Evolutionary conservation across 108 stramenopile species (phyloP).

Genomic region (Nannochloropsis gaditana): DNA sequence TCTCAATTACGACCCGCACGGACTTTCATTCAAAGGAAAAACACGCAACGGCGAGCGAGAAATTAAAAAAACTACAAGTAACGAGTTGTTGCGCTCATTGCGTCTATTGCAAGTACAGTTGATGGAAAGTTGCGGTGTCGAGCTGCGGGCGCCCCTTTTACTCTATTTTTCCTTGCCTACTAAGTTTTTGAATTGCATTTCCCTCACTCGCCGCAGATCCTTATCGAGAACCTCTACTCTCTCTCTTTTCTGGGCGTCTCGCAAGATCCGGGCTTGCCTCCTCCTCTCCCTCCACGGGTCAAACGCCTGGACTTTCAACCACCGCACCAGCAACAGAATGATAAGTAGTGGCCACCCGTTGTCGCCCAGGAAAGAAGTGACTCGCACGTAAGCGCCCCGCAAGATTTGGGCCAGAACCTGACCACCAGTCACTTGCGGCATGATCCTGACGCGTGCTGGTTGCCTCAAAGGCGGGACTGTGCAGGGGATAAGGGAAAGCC

Average conservation of each 20-base stretch:
- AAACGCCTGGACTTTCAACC: neutral
- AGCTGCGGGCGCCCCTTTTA: neutral
- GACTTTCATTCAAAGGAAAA: no score
- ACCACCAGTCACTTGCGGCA: neutral
- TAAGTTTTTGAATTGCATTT: neutral
- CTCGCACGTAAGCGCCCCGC: neutral
- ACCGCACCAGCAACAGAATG: neutral
- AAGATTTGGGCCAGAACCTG: neutral
- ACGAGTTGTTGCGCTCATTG: no score
- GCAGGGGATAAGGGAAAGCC: neutral
- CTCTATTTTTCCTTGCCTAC: neutral
- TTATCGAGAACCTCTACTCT: neutral
- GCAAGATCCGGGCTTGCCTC: neutral
- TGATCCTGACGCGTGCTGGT: neutral
- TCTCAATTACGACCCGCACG: no score
- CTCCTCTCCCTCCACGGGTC: conserved; percentile 19
- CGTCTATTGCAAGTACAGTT: no score
- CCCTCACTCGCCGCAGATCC: neutral
- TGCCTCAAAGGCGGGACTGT: neutral
- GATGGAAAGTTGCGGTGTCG: no score
- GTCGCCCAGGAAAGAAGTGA: neutral
- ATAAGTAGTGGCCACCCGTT: neutral
- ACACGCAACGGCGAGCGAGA: no score
- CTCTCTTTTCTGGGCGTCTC: neutral
- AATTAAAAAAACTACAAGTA: no score